Conservation (phyloP, 805 yeast genomes). For the Zygosaccharomyces rouxii region DNA sequence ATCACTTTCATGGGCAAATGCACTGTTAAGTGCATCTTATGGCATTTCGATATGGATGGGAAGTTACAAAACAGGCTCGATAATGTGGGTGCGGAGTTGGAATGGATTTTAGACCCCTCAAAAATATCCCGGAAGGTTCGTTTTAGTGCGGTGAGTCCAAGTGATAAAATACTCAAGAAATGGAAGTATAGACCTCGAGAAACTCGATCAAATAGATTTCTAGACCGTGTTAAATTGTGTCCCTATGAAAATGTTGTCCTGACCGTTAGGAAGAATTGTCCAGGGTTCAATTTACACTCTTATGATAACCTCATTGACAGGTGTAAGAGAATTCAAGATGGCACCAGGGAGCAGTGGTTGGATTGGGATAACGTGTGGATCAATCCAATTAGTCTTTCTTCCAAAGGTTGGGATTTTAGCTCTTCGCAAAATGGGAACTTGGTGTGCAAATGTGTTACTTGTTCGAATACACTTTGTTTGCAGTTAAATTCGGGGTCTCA, state of each 20-base stretch:
- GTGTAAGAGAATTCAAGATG: constrained; percentile 11
- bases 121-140: not conserved
- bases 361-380: constrained; percentile 21
- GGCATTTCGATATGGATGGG: constrained; percentile 1
- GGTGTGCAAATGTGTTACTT: constrained; percentile 13
- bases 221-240: constrained; percentile 8
- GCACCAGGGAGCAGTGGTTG: constrained; percentile 6
- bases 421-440: not conserved
- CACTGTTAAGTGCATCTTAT: not conserved
- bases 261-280: constrained; percentile 3
- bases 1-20: not conserved
- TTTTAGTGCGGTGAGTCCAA: not conserved
- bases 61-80: constrained; percentile 3
- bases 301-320: constrained; percentile 11
- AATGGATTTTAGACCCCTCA: not conserved
- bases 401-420: constrained; percentile 19
- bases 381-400: constrained; percentile 18
- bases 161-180: constrained; percentile 9
- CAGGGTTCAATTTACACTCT: constrained; percentile 13
- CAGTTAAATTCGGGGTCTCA: constrained; percentile 7
- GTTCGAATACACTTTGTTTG: constrained; percentile 13
- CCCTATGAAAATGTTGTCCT: constrained; percentile 14
- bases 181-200: constrained; percentile 16
- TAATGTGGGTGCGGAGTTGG: constrained; percentile 6
- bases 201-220: constrained; percentile 6